Base-by-base conservation (phyloP, 2,329 filamentous ascomycete genomes). In the Cladosporium cucumerinum region DNA sequence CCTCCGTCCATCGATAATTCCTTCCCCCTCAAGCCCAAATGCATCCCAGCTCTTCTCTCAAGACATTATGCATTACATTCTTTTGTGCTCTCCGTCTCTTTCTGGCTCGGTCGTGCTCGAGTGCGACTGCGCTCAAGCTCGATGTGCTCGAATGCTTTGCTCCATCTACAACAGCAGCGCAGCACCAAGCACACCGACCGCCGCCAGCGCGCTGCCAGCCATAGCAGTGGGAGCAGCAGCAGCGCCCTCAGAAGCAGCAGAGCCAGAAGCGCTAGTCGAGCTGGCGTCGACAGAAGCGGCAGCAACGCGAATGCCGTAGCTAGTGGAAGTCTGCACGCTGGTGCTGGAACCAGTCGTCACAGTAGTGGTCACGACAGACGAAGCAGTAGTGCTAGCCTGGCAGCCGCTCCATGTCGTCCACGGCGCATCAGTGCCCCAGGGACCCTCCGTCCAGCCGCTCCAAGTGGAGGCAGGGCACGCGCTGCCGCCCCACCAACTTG, bases 371-470 rank as follows among this genome's bases (percentile, higher is more conserved):
- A 68, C 61, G 58, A 73, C 69, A 18, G 64, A 66, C 5, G 71
- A 72, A 18, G 72, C 72, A 36, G 75, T 77, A 3, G 74, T 75
- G 32, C 66, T 68, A 18, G 75, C 74, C 16, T 68, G 67, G 67
- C 75, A 77, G 23, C 68, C 74, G 6, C 71, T 66, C 75, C 75
- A 77, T 23, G 70, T 73, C 1, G 75, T 77, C 75, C 75, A 77
- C 4, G 75, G 75, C 21, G 74, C 73, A 59, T 68, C 63, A 12
- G 72, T 70, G 7, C 66, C 68, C 72, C 73, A 77, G 18, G 72
- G 57, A 32, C 69, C 73, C 23, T 66, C 69, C 0, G 75, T 77
- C 75, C 75, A 77, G 54, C 74, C 72, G 59, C 67, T 69, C 75
- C 75, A 77, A 23, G 74, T 76, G 61, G 65, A 70, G 3, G 66